Conservation (phyloP, 2,329 filamentous ascomycete species). For the Cadophora sp. region DNA sequence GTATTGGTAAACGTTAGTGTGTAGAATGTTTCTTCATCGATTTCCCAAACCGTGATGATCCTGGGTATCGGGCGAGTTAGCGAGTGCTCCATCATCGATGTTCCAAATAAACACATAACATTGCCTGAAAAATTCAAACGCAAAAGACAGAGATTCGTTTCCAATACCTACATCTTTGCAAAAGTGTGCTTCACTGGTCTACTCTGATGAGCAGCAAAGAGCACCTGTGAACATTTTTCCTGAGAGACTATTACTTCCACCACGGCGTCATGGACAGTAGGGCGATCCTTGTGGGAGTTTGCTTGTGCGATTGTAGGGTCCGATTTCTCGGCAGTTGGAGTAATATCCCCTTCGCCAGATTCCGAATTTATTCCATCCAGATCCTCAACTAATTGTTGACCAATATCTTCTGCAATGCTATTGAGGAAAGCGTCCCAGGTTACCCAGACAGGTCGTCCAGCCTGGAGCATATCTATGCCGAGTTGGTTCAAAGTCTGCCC, state of each 20-base stretch:
- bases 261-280: constrained; percentile 62
- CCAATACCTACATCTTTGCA: constrained; percentile 61
- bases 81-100: background rate
- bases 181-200: constrained; percentile 53
- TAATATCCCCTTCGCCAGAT: constrained; percentile 39
- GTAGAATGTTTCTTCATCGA: constrained; percentile 73
- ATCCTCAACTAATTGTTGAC: constrained; percentile 23
- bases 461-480: constrained; percentile 75
- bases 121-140: background rate
- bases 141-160: background rate
- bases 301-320: constrained; percentile 31
- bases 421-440: constrained; percentile 66
- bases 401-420: constrained; percentile 49
- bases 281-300: constrained; percentile 43
- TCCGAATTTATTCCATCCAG: constrained; percentile 19
- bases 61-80: background rate
- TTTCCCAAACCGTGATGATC: constrained; percentile 77
- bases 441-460: constrained; percentile 66
- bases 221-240: constrained; percentile 28
- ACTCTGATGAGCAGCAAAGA: constrained; percentile 17
- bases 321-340: constrained; percentile 47
- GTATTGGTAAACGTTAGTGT: constrained; percentile 77
- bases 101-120: background rate
- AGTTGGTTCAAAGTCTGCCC: constrained; percentile 73
- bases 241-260: constrained; percentile 71